A percentile compares a stretch with the other conserved stretches of the same genome.
Evolutionary conservation across 768 basidiomycete species (phyloP).

Genomic region (Mycena latifolia): DNA sequence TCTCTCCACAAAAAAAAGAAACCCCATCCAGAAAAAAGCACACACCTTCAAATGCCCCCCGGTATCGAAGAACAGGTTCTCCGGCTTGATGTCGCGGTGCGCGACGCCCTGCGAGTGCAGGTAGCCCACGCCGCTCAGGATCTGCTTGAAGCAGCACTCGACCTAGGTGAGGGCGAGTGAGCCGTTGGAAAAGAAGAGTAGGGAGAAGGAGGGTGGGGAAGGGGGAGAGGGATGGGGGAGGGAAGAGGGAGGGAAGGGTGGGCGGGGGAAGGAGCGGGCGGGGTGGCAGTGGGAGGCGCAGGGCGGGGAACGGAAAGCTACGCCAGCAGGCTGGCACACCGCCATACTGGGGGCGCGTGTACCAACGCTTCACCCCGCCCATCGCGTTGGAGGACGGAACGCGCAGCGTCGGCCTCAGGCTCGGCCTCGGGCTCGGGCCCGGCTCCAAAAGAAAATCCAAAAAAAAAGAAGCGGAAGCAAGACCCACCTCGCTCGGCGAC

Average conservation of each 20-base stretch:
- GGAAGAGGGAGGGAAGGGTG: background rate
- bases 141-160: constrained; percentile 98
- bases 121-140: constrained; percentile 88
- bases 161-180: constrained; percentile 69
- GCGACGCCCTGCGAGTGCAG: constrained; percentile 97
- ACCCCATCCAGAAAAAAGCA: constrained; percentile 16
- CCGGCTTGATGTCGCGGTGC: constrained; percentile 98
- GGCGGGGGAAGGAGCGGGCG: background rate
- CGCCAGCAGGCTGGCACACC: too few species aligned
- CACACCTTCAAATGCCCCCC: constrained; percentile 93
- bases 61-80: constrained; percentile 95
- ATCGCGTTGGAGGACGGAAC: too few species aligned
- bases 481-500: constrained; percentile 34
- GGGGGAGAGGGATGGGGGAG: background rate
- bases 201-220: too few species aligned
- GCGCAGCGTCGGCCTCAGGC: too few species aligned
- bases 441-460: background rate
- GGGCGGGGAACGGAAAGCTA: too few species aligned
- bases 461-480: too few species aligned
- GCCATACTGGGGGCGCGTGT: too few species aligned
- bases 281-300: too few species aligned
- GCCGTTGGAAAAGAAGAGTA: background rate
- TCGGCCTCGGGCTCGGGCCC: too few species aligned
- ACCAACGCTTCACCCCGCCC: too few species aligned
- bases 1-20: too few species aligned